Base-by-base conservation (phyloP, 2,329 filamentous ascomycete genomes). In the Emericellopsis cladophorae region DNA sequence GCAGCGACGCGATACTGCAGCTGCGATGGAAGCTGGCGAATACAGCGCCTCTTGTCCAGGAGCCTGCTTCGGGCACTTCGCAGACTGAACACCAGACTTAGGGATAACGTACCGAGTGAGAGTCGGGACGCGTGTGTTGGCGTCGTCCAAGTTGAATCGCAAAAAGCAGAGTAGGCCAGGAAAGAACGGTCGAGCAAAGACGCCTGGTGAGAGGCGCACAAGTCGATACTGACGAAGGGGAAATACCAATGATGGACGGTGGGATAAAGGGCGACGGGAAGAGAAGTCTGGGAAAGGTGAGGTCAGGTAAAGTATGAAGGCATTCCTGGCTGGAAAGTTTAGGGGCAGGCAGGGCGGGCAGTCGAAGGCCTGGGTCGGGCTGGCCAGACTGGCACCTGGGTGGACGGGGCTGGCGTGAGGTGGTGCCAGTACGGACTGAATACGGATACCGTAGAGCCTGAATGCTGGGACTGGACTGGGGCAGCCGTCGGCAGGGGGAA, bases 301-400 rank as follows among this genome's bases (percentile, higher is more conserved):
- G 37, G 37, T 35, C 37, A 39, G 37, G 41, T 35, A 29, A 39
- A 32, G 41, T 35, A 29, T 26, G 41, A 42, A 39, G 36, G 41
- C 31, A 26, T 18, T 29, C 12, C 12, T 29, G 26, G n/a, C n/a
- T 21, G 18, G 32, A 39, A 36, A 36, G 26, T 35, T 42, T 41
- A 41, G 40, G 40, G 40, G 40, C 40, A 41, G 37, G 37, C 14
- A 24, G 16, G 37, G n/a, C 23, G 24, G 16, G 5, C 9, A 18
- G 29, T 7, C 11, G 12, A 29, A 12, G 26, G 26, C 12, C 26
- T 29, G 9, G 12, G 12, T 29, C 12, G 26, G 26, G 26, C 26
- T 29, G 26, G 12, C 26, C 26, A 29, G 26, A 12, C 26, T 29
- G 26, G 26, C n/a, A 23, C 36, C 11, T 16, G 36, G 18, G 36